phyloP scores from a whole-genome alignment of 306 rosid genomes.

The Quercus engelmannii region DNA sequence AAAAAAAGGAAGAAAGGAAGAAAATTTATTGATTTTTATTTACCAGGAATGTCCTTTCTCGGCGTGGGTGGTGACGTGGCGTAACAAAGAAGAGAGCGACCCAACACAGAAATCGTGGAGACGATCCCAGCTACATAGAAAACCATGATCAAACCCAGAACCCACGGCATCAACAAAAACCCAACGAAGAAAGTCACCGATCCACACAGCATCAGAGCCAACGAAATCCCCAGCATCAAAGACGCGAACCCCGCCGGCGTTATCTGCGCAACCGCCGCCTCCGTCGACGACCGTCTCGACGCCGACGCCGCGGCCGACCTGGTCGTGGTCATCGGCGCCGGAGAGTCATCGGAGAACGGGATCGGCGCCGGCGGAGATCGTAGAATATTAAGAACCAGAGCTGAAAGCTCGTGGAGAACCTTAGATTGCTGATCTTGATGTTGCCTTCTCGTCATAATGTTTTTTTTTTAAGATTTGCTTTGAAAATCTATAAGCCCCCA shows the following conservation, averaged over 20 bases:
- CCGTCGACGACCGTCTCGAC: slow-evolving; percentile 5
- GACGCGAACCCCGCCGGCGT: slow-evolving; percentile 83
- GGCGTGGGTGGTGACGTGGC: slow-evolving; percentile 42
- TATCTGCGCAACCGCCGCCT: slow-evolving; percentile 35
- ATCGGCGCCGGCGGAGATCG: slow-evolving; percentile 61
- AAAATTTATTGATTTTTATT: neutral
- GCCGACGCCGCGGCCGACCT: neutral
- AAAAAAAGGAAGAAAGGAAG: neutral
- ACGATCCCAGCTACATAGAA: slow-evolving; percentile 71
- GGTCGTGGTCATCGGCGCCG: neutral
- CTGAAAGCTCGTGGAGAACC: slow-evolving; percentile 61
- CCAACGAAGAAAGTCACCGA: slow-evolving; percentile 88
- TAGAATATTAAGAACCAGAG: slow-evolving; percentile 67
- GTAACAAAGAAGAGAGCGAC: slow-evolving; percentile 65
- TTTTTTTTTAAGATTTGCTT: neutral
- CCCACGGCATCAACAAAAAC: slow-evolving; percentile 92
- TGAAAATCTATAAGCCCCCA: neutral
- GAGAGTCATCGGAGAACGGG: slow-evolving; percentile 31
- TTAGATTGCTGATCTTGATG: slow-evolving; percentile 54
- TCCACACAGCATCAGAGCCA: slow-evolving; percentile 90
- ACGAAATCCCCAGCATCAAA: slow-evolving; percentile 71
- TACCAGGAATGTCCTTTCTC: slow-evolving; percentile 67
- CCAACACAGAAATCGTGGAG: slow-evolving; percentile 56
- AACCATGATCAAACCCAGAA: slow-evolving; percentile 67
- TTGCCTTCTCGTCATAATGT: slow-evolving; percentile 39